Evolutionary conservation across 257 asterid genomes (phyloP), one percentile per base, ranked within the genome.

Genomic region (Echites panduratus): DNA sequence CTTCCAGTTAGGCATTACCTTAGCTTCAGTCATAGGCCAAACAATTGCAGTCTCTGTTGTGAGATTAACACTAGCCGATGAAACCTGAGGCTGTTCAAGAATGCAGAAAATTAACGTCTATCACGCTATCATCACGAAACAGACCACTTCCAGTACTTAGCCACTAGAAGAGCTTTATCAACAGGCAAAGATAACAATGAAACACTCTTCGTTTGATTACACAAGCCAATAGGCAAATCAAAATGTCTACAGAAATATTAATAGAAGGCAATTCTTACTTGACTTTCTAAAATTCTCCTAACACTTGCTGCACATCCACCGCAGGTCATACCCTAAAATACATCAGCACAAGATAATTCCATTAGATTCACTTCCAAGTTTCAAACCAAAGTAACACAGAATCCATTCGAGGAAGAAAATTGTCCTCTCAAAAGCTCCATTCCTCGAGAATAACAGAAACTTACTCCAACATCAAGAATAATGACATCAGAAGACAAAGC

Each of bases 21-120:
- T 95, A 78, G 88, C 98, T 65, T 95, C 96, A 73, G 97, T 82
- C 70, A 85, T 87, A 59, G 96, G 98, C 98, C 97, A 92, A 70
- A 95, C 86, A 70, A 89, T 70, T 73, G 99, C 99, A 67, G 97
- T 92, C 92, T 92, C 98, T 20, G 97, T 90, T 0, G 93, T 85
- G 71, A 90, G 96, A 84, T 95, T 88, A 57, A 95, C 99, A 79
- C 84, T 92, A 67, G 99, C 99, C 57, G 91, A 86, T 76, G 96
- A 88, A 54, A 95, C 99, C 80, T 84, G 96, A 41, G 96, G 93
- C 99, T 95, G 92, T 79, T 77, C 78, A 79, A 26, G 67, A 73
- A 63, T 40, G 52, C 47, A 64, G 72, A 26, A 76, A 41, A 75
- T 59, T 45, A 57, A 35, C 53, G 32, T 44, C 47, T 2, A 17